These are phyloP conservation scores for Fraxinus pennsylvanica DNA, from an alignment of 257 asterid species.

Conservation along the genomic window DNA sequence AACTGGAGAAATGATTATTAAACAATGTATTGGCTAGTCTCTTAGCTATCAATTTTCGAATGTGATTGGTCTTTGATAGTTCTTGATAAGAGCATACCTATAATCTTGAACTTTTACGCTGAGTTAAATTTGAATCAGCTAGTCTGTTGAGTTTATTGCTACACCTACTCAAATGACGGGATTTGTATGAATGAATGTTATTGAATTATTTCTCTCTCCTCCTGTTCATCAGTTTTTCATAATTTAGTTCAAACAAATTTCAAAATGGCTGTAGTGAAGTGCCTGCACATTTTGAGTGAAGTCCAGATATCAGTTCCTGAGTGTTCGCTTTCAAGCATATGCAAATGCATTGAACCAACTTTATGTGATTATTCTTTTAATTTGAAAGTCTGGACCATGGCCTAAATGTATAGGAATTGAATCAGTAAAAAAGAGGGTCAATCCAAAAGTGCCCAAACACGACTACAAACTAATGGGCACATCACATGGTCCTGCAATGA, in stretches of 20 bases:
- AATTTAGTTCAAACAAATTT: not conserved
- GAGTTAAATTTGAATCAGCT: too few species aligned
- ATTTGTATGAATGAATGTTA: not conserved
- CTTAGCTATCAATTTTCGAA: not conserved
- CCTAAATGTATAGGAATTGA: constrained; percentile 10
- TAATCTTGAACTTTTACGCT: too few species aligned
- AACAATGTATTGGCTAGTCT: not conserved
- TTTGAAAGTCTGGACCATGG: constrained; percentile 1
- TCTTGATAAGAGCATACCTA: not conserved
- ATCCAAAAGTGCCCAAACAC: constrained; percentile 30
- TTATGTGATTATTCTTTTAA: not conserved
- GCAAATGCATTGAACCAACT: constrained; percentile 4
- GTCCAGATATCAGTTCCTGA: not conserved
- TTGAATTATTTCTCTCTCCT: not conserved
- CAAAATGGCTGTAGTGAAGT: not conserved
- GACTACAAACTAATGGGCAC: constrained; percentile 24
- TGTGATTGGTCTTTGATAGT: not conserved
- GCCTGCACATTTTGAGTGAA: not conserved
- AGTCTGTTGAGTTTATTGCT: not conserved
- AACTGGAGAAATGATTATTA: not conserved
- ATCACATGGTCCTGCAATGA: constrained; percentile 28
- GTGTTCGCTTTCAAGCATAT: constrained; percentile 7
- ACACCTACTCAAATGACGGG: not conserved
- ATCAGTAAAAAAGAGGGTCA: constrained; percentile 12
- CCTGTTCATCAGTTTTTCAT: not conserved